Evolutionary conservation across 306 rosid genomes (phyloP).

Genomic region (Acacia confusa): DNA sequence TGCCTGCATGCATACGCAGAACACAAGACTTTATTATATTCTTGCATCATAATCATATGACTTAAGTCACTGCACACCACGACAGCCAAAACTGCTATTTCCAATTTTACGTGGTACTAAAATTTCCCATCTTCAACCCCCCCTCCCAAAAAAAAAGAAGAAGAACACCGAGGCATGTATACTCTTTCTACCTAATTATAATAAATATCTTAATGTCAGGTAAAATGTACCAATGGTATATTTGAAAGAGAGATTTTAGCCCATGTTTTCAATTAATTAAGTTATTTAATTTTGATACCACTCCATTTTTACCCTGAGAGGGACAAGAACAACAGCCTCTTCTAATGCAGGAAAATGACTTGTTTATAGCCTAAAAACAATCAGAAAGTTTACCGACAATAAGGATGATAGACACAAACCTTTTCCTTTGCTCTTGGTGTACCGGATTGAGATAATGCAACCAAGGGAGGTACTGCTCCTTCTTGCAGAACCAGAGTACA

Average conservation of each 20-base stretch:
- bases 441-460: conserved; percentile 86
- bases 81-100: neutral
- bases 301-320: neutral
- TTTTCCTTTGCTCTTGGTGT: conserved; percentile 91
- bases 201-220: neutral
- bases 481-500: conserved; percentile 90
- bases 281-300: conserved; percentile 5
- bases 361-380: neutral
- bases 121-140: neutral
- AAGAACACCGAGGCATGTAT: neutral
- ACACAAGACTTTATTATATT: conserved; percentile 9
- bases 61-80: conserved; percentile 2
- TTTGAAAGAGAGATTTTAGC: conserved; percentile 13
- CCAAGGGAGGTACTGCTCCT: conserved; percentile 98
- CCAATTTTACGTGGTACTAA: neutral
- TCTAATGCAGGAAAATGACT: conserved; percentile 3
- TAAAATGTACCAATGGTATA: neutral
- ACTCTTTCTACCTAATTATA: conserved; percentile 12
- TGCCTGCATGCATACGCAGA: conserved; percentile 63
- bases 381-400: conserved; percentile 5
- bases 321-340: neutral
- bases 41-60: neutral
- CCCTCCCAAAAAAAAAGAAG: neutral
- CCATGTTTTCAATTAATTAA: conserved; percentile 23
- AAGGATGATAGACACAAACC: conserved; percentile 46